These are phyloP conservation scores for Aspergillus transmontanensis DNA, from an alignment of 2,329 filamentous ascomycete species.

Conservation along the genomic window DNA sequence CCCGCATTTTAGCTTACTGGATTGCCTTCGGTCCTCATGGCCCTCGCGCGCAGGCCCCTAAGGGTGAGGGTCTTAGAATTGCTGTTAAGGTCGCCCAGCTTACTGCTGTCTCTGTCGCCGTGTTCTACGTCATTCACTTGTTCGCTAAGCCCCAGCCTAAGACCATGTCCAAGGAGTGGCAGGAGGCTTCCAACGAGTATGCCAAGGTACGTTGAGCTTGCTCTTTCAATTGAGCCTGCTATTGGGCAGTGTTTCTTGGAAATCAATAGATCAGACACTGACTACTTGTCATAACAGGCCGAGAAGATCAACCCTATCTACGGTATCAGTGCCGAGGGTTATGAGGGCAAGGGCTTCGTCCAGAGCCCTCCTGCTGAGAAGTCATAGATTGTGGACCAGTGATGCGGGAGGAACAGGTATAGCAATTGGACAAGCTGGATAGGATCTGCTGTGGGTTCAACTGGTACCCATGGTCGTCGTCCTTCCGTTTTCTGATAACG, in stretches of 20 bases:
- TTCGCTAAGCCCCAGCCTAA: constrained; percentile 73
- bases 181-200: constrained; percentile 93
- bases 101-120: constrained; percentile 63
- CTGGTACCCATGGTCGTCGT: constrained; percentile 10
- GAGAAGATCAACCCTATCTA: constrained; percentile 87
- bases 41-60: constrained; percentile 78
- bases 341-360: constrained; percentile 75
- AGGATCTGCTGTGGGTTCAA: constrained; percentile 12
- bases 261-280: constrained; percentile 20
- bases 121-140: constrained; percentile 74
- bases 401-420: constrained; percentile 28
- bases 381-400: constrained; percentile 29
- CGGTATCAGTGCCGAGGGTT: constrained; percentile 77
- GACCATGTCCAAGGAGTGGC: constrained; percentile 97
- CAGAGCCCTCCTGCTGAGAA: constrained; percentile 59
- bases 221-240: neutral
- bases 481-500: constrained; percentile 16
- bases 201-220: constrained; percentile 68
- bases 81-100: constrained; percentile 72
- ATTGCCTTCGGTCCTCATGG: constrained; percentile 97
- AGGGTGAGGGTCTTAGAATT: constrained; percentile 82
- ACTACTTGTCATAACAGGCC: constrained; percentile 54
- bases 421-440: constrained; percentile 24
- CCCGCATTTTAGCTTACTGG: constrained; percentile 77
- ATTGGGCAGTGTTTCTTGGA: neutral